phyloP scores from a whole-genome alignment of 352 stramenopile species.

The Phytophthora aleatoria region DNA sequence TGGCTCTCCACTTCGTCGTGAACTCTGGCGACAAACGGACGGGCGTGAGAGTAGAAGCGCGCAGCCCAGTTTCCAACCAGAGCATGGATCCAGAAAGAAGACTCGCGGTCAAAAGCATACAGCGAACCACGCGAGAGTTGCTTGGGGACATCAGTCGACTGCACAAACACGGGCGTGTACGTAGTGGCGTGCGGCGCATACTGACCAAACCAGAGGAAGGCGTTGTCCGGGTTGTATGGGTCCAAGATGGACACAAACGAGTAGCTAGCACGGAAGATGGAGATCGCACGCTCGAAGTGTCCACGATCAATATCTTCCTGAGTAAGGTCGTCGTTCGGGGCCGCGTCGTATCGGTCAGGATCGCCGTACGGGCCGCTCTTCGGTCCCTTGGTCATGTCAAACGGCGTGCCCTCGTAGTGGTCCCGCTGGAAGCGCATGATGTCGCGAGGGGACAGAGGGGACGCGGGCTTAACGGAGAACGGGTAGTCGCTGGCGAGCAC shows the following conservation, averaged over 20 bases:
- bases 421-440: conserved; percentile 92
- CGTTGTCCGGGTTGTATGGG: conserved; percentile 58
- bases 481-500: conserved; percentile 83
- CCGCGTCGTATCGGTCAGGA: conserved; percentile 88
- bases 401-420: conserved; percentile 93
- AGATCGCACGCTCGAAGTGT: conserved; percentile 92
- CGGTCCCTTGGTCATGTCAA: conserved; percentile 85
- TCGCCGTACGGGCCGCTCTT: conserved; percentile 89
- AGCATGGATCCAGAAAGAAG: conserved; percentile 79
- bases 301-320: conserved; percentile 54
- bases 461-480: conserved; percentile 76
- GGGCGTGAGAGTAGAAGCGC: conserved; percentile 74
- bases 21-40: conserved; percentile 59
- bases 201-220: conserved; percentile 88
- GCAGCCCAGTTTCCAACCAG: conserved; percentile 87
- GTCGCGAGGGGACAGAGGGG: conserved; percentile 73
- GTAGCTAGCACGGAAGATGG: conserved; percentile 93
- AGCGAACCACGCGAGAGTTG: conserved; percentile 65
- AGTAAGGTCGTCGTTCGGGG: conserved; percentile 51
- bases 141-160: conserved; percentile 50
- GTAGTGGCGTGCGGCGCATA: conserved; percentile 88
- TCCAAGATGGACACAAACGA: conserved; percentile 82
- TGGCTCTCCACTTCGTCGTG: conserved; percentile 67
- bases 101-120: conserved; percentile 62
- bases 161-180: conserved; percentile 91